Conservation (phyloP, 2,329 filamentous ascomycete species). For the Stagonosporopsis chrysanthemi region DNA sequence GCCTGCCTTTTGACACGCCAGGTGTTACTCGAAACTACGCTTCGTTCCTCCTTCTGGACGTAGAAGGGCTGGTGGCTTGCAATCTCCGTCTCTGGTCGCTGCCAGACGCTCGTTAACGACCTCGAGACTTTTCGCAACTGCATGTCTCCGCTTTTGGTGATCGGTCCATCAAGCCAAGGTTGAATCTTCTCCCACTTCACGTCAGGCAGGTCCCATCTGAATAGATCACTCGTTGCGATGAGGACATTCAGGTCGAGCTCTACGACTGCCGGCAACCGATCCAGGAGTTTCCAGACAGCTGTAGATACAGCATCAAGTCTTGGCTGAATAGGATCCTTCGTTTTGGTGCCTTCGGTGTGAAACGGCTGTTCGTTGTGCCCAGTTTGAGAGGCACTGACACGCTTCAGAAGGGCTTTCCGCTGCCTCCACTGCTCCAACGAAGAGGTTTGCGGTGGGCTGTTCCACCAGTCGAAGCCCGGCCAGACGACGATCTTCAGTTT, state of each 20-base stretch:
- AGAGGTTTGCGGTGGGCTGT: slow-evolving; percentile 4
- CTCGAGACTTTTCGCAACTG: slow-evolving; percentile 29
- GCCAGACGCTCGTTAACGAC: slow-evolving; percentile 25
- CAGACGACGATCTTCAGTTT: slow-evolving; percentile 37
- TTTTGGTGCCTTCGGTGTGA: background rate
- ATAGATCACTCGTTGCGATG: slow-evolving; percentile 29
- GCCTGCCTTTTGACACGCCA: slow-evolving; percentile 30
- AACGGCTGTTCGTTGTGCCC: slow-evolving; percentile 13
- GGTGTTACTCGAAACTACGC: slow-evolving; percentile 1
- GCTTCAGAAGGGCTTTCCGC: slow-evolving; percentile 17
- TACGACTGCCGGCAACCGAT: slow-evolving; percentile 35
- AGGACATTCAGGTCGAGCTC: slow-evolving; percentile 36
- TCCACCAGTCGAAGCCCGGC: slow-evolving; percentile 39
- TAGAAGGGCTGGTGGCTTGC: slow-evolving; percentile 26
- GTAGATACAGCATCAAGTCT: slow-evolving; percentile 28
- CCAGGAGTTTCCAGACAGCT: slow-evolving; percentile 32
- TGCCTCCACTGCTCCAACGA: slow-evolving; percentile 13
- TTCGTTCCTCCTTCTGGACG: slow-evolving; percentile 33
- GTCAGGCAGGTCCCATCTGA: slow-evolving; percentile 40
- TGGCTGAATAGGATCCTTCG: background rate
- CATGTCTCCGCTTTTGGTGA: slow-evolving; percentile 12
- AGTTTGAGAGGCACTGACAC: slow-evolving; percentile 17
- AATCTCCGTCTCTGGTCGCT: slow-evolving; percentile 5
- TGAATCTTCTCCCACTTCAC: slow-evolving; percentile 34
- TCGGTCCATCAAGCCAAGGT: slow-evolving; percentile 36